phyloP scores from a whole-genome alignment of 2,329 filamentous ascomycete species.

The Penicillium sp. region DNA sequence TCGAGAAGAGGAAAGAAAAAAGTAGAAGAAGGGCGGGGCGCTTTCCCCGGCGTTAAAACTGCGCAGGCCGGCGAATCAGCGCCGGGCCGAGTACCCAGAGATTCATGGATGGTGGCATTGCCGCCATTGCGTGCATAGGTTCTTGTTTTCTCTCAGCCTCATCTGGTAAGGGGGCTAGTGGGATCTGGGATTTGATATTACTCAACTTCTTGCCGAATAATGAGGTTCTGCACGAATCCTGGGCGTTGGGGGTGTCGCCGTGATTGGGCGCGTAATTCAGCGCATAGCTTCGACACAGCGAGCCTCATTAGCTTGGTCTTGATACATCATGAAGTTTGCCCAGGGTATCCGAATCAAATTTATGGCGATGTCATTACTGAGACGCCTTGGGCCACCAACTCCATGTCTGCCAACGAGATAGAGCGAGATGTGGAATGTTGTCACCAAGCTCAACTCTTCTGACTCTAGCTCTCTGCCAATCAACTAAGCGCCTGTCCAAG shows the following conservation, averaged over 20 bases:
- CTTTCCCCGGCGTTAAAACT: constrained; percentile 10
- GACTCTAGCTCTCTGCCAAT: neutral
- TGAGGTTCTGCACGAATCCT: constrained; percentile 3
- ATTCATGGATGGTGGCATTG: no score
- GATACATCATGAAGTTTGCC: neutral
- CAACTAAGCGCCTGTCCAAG: neutral
- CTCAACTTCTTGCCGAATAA: neutral
- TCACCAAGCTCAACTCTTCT: neutral
- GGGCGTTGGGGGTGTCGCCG: constrained; percentile 8
- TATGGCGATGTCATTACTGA: neutral
- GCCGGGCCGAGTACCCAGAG: neutral
- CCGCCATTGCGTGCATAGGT: neutral
- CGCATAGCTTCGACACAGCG: constrained; percentile 8
- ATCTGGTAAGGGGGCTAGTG: neutral
- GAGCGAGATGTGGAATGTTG: neutral
- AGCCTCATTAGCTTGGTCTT: neutral
- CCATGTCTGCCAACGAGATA: neutral
- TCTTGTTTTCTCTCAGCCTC: neutral
- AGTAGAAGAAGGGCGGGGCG: constrained; percentile 3
- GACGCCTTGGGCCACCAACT: neutral
- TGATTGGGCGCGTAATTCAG: constrained; percentile 18
- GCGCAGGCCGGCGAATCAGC: constrained; percentile 11
- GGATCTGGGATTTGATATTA: neutral
- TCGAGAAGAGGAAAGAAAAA: constrained; percentile 4
- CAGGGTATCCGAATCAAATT: neutral